Evolutionary conservation across 495 filamentous ascomycete genomes (phyloP).

Genomic region (Trichodelitschia bisporula): DNA sequence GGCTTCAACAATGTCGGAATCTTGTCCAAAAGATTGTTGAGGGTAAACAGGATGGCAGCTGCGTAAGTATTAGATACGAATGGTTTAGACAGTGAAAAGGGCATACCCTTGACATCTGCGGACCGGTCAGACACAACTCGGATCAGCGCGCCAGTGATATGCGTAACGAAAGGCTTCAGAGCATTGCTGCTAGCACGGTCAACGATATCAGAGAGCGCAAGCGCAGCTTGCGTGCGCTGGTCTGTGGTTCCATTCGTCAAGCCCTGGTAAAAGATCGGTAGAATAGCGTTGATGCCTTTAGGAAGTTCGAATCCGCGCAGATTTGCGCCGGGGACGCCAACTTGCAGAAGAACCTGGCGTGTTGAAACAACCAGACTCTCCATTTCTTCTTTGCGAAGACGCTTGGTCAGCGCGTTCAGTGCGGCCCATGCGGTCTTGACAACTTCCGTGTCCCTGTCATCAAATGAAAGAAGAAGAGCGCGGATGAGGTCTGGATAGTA

Average conservation of each 20-base stretch:
- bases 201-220: conserved; percentile 86
- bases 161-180: conserved; percentile 80
- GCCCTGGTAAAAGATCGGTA: conserved; percentile 94
- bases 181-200: conserved; percentile 67
- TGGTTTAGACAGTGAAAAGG: too few relatives aligned
- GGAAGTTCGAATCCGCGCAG: conserved; percentile 78
- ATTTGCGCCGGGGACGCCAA: conserved; percentile 66
- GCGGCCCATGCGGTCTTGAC: conserved; percentile 87
- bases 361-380: conserved; percentile 76
- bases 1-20: conserved; percentile 90
- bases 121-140: conserved; percentile 91
- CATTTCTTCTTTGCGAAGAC: conserved; percentile 93
- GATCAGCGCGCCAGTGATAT: conserved; percentile 92
- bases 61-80: conserved; percentile 1
- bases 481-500: conserved; percentile 91
- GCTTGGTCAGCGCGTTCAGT: conserved; percentile 64
- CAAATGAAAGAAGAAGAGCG: conserved; percentile 69
- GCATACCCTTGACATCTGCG: conserved; percentile 59
- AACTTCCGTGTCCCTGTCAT: conserved; percentile 59
- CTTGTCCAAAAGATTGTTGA: conserved; percentile 91
- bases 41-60: conserved; percentile 75
- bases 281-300: conserved; percentile 89
- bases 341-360: conserved; percentile 56
- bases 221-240: conserved; percentile 70
- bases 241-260: conserved; percentile 87